Evolutionary conservation across 257 asterid genomes (phyloP), one percentile per base, ranked within the genome.

Genomic region (Cynanchum wilfordii): DNA sequence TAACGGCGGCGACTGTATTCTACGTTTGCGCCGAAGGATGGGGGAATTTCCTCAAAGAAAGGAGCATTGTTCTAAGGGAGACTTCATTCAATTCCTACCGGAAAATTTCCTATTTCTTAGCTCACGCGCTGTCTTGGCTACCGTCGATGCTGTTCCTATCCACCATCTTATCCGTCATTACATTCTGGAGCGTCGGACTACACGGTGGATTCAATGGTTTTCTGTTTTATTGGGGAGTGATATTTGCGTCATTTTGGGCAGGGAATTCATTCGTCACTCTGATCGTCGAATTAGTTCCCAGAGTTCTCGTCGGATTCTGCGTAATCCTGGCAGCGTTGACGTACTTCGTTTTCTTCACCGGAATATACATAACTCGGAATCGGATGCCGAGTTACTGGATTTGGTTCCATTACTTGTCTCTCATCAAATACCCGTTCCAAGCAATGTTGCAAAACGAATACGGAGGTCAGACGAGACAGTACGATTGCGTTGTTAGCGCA

Each of bases 1-100:
- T 89, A 72, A 90, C 93, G 1, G 86, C 89, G 89, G 86, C 97
- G 0, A 86, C 97, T 0, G 86, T 87, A 7, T 90, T 89, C 84
- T 90, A 86, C 85, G 85, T 91, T 4, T 89, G 96, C 29, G 97
- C 94, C 0, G 97, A 90, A 47, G 97, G 94, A 17, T 63, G 86
- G 47, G 90, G 90, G 0, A 90, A 83, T 0, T 90, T 89, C 73
- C 82, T 89, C 38, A 90, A 89, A 19, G 97, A 89, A 58, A 72
- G 97, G 76, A 89, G 84, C 78, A 85, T 91, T 27, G 86, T 89
- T 80, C 85, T 86, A 90, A 76, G 97, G 56, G 97, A 91, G 6
- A 89, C 97, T 0, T 89, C 95, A 1, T 76, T 86, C 78, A 91
- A 91, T 57, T 91, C 96, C 0, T 91, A 89, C 12, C 42, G 89